Evolutionary conservation across 352 stramenopile genomes (phyloP).

Genomic region (Phytopythium helicoides): DNA sequence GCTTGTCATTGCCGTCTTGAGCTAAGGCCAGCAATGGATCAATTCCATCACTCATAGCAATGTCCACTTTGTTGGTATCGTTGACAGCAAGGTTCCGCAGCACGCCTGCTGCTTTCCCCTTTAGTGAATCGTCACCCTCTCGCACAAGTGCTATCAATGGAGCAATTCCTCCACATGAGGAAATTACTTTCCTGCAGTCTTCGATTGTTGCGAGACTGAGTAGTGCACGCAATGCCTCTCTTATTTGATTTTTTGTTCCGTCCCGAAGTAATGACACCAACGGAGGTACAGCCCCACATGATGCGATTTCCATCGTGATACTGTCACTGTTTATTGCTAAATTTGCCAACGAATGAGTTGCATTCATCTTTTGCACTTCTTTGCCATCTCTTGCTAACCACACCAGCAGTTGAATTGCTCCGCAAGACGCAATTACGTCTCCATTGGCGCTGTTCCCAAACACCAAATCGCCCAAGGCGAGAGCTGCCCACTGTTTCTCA

Average conservation of each 20-base stretch:
- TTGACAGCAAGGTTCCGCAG: not conserved
- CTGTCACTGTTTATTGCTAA: not conserved
- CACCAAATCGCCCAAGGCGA: too few species aligned
- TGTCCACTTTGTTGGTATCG: not conserved
- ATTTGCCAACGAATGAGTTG: constrained; percentile 11
- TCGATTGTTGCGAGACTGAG: constrained; percentile 1
- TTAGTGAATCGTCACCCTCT: not conserved
- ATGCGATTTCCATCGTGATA: constrained; percentile 4
- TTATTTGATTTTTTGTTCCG: constrained; percentile 10
- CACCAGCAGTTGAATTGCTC: constrained; percentile 9
- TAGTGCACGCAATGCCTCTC: constrained; percentile 1
- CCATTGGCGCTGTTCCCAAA: too few species aligned
- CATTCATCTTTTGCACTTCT: constrained; percentile 2
- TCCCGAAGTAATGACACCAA: constrained; percentile 8
- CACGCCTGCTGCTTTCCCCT: not conserved
- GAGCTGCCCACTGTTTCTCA: too few species aligned
- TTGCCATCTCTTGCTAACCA: constrained; percentile 1
- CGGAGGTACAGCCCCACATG: constrained; percentile 9
- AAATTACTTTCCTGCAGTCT: not conserved
- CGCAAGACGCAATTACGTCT: constrained; percentile 4
- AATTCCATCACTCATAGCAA: too few species aligned
- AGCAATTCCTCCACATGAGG: constrained; percentile 5
- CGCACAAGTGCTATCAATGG: constrained; percentile 4
- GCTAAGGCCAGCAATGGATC: too few species aligned
- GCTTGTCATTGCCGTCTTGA: not conserved